Base-by-base conservation (phyloP, 352 stramenopile species). In the Phytophthora sp. region DNA sequence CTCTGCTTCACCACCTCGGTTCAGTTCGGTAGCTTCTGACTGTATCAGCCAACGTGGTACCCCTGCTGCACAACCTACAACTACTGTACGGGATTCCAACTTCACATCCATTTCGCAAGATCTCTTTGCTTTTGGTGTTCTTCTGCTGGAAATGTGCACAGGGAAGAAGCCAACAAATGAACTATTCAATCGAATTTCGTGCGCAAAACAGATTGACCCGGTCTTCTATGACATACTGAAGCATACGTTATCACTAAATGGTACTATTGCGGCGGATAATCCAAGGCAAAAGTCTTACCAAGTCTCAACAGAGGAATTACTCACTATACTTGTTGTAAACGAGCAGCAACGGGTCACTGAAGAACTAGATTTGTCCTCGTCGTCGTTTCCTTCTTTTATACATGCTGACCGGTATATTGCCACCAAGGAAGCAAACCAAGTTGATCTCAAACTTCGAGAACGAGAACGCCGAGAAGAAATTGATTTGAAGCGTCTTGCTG, bases 141-240 rank as follows among this genome's bases (percentile, higher is more conserved):
- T 93, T 26, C 52, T 92, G 0, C 69, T 91, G 15, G 84, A 93
- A 61, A 88, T 93, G 79, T 88, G 79, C 30, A 69, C 70, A 5
- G 24, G 58, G 8, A 69, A 84, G 17, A 83, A 86, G 6, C 84
- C 84, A n/a, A 87, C 56, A 9, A 58, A 49, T 21, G 84, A 91
- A 35, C 42, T 84, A 1, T 76, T 79, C 46, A 89, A 90, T 35
- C 66, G 66, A 3, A 66, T 85, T 12, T 80, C 78, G 6, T 62
- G 69, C 10, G 69, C 70, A 1, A 62, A 71, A 11, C 82, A 87
- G 26, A 31, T 87, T 5, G 78, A 91, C 38, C 66, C 76, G 2
- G 59, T 76, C 2, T 75, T 91, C 24, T 69, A 76, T 9, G 28
- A 23, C 2, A 50, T 88, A 6, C 48, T 89, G 34, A 54, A 73